These are phyloP conservation scores for Candida sphagnicola DNA, from an alignment of 805 yeast species.

Conservation along the genomic window DNA sequence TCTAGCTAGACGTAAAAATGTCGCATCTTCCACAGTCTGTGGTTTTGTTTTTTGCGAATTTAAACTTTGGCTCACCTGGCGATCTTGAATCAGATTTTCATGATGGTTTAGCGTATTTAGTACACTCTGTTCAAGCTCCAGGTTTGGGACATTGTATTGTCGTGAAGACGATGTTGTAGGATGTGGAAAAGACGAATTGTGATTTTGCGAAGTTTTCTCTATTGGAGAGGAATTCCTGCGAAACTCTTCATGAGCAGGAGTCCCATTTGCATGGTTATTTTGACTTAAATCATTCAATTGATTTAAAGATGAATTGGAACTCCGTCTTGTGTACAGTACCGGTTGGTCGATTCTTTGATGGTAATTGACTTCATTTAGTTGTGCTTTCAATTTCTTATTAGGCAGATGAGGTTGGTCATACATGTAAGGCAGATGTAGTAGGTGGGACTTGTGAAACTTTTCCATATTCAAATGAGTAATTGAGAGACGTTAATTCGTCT, in stretches of 20 bases:
- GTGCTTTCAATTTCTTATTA: neutral
- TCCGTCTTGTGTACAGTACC: neutral
- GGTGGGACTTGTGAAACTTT: neutral
- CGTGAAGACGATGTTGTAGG: too few relatives aligned
- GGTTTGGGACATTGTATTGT: too few relatives aligned
- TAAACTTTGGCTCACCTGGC: too few relatives aligned
- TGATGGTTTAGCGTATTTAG: too few relatives aligned
- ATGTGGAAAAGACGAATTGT: too few relatives aligned
- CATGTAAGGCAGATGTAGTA: neutral
- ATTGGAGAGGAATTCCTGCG: neutral
- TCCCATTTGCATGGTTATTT: too few relatives aligned
- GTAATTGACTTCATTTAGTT: neutral
- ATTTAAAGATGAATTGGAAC: neutral
- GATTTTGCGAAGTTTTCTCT: neutral
- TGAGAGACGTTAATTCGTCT: too few relatives aligned
- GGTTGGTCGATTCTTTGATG: neutral
- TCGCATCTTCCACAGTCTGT: constrained; percentile 41
- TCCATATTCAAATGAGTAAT: neutral
- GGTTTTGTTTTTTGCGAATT: neutral
- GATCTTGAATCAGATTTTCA: too few relatives aligned
- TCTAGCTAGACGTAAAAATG: constrained; percentile 55
- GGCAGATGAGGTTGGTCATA: neutral
- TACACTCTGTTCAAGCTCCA: too few relatives aligned
- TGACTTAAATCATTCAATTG: too few relatives aligned
- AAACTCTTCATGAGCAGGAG: neutral